Evolutionary conservation across 1,284 basidiomycete species (phyloP).

Genomic region (Leccinum insolens): DNA sequence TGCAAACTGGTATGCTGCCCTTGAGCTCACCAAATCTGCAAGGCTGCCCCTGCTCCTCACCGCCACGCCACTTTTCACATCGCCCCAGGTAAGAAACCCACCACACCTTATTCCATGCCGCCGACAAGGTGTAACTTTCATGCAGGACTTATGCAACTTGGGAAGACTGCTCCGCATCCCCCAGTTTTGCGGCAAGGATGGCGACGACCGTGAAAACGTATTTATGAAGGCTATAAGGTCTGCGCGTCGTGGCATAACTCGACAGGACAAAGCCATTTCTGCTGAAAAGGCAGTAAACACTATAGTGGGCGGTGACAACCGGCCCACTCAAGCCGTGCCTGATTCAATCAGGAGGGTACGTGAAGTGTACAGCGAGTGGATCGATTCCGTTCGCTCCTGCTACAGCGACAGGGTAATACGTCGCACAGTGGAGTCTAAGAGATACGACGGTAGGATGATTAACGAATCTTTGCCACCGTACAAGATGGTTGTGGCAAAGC

Average conservation of each 20-base stretch:
- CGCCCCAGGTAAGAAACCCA: no score
- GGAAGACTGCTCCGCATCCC: slow-evolving; percentile 12
- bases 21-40: slow-evolving; percentile 4
- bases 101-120: no score
- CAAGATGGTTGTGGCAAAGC: slow-evolving; percentile 10
- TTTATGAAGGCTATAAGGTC: slow-evolving; percentile 9
- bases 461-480: slow-evolving; percentile 12
- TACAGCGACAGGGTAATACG: slow-evolving; percentile 2
- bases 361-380: slow-evolving; percentile 9
- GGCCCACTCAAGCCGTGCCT: background rate
- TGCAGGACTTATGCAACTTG: slow-evolving; percentile 13
- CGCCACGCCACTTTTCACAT: slow-evolving; percentile 3
- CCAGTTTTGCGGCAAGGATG: slow-evolving; percentile 1
- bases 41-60: slow-evolving; percentile 4
- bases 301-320: background rate
- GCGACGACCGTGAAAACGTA: background rate
- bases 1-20: slow-evolving; percentile 3
- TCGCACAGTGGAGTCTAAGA: slow-evolving; percentile 11
- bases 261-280: slow-evolving; percentile 10
- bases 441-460: slow-evolving; percentile 11
- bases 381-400: slow-evolving; percentile 1
- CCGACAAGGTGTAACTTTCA: background rate
- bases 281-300: slow-evolving; percentile 6
- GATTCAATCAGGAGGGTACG: slow-evolving; percentile 10
- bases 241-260: slow-evolving; percentile 8